Conservation (phyloP, 225 moss, liverwort and hornwort genomes). For the Straminergon stramineum region DNA sequence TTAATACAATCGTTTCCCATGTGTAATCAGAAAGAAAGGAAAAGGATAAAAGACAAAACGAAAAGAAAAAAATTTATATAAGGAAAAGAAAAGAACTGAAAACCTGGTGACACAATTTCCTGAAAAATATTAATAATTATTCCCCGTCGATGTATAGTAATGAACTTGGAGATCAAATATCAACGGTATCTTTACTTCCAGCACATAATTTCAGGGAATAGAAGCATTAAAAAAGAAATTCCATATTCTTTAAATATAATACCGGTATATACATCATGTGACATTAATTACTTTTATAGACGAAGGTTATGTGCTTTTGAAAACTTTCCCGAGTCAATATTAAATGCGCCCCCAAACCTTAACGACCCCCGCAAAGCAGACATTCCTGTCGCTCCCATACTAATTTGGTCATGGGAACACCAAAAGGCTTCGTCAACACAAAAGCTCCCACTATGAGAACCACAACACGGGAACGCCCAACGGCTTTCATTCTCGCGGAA, state of each 20-base stretch:
- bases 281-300: neutral
- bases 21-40: neutral
- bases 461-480: neutral
- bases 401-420: neutral
- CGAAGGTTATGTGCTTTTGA: neutral
- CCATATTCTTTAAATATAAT: neutral
- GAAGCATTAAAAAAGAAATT: neutral
- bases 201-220: neutral
- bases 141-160: neutral
- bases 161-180: neutral
- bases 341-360: neutral
- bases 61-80: neutral
- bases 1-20: neutral
- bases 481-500: neutral
- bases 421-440: neutral
- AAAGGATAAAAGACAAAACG: neutral
- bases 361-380: neutral
- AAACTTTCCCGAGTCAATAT: neutral
- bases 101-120: neutral
- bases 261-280: neutral
- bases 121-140: no score
- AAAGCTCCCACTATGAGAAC: neutral
- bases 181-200: neutral
- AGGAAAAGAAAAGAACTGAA: neutral
- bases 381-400: neutral